Evolutionary conservation across 345 rosid genomes (phyloP).

Genomic region (Orychophragmus violaceus): DNA sequence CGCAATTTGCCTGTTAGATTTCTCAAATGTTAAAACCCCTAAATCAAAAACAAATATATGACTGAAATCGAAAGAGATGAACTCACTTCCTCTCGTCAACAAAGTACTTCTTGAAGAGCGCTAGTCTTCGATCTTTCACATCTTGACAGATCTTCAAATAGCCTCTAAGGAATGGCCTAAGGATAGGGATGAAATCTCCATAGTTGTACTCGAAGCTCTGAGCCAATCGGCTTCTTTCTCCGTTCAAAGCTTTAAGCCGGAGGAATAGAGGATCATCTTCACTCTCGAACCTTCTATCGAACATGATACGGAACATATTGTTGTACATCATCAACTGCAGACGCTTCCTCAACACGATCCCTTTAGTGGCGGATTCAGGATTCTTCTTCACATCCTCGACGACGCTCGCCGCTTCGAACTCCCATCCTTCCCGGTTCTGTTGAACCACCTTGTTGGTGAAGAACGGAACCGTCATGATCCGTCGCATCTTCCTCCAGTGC

Average conservation of each 20-base stretch:
- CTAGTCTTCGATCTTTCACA: slow-evolving; percentile 71
- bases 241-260: slow-evolving; percentile 76
- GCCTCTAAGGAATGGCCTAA: slow-evolving; percentile 88
- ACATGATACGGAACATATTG: slow-evolving; percentile 92
- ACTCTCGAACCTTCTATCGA: slow-evolving; percentile 83
- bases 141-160: slow-evolving; percentile 85
- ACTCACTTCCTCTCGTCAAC: slow-evolving; percentile 87
- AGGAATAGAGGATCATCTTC: slow-evolving; percentile 79
- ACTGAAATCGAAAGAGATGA: neutral
- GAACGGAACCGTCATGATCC: slow-evolving; percentile 99
- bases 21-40: neutral
- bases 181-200: slow-evolving; percentile 91
- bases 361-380: slow-evolving; percentile 53
- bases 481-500: slow-evolving; percentile 97
- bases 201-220: slow-evolving; percentile 98
- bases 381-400: slow-evolving; percentile 72
- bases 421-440: slow-evolving; percentile 68
- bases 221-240: slow-evolving; percentile 83
- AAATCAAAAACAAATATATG: neutral
- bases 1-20: slow-evolving; percentile 47
- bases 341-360: slow-evolving; percentile 68
- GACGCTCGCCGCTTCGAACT: slow-evolving; percentile 62
- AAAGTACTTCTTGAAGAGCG: slow-evolving; percentile 87
- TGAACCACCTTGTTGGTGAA: slow-evolving; percentile 91
- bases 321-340: slow-evolving; percentile 96